These are phyloP conservation scores for Aspergillus steynii DNA, from an alignment of 495 filamentous ascomycete genomes.

Conservation along the genomic window DNA sequence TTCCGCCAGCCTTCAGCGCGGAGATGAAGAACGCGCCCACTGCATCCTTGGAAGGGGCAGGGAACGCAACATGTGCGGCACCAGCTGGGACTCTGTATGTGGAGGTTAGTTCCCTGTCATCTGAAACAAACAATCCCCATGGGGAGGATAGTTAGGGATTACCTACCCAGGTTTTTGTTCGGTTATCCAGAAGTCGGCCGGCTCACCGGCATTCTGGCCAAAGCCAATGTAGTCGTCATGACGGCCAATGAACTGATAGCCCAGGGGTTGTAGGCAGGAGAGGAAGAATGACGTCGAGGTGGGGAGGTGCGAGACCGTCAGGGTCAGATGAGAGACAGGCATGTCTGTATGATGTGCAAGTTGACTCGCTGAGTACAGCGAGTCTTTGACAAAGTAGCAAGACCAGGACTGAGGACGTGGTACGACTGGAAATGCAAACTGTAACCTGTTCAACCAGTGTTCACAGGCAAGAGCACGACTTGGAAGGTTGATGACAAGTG, in stretches of 20 bases:
- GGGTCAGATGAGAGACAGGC: conserved; percentile 59
- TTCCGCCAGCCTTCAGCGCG: conserved; percentile 58
- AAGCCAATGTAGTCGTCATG: conserved; percentile 57
- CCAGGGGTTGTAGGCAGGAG: conserved; percentile 70
- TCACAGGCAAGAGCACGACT: conserved; percentile 6
- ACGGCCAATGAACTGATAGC: conserved; percentile 65
- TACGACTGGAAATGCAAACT: background rate
- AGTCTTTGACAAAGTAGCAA: background rate
- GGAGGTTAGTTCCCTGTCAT: conserved; percentile 15
- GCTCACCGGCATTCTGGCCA: conserved; percentile 51
- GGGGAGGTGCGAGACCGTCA: conserved; percentile 73
- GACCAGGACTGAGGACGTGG: conserved; percentile 2
- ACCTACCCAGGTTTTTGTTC: conserved; percentile 56
- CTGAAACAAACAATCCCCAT: background rate
- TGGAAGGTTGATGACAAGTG: conserved; percentile 9
- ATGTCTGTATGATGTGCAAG: conserved; percentile 30
- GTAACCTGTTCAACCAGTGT: background rate
- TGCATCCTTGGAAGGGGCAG: conserved; percentile 51
- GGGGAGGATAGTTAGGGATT: background rate
- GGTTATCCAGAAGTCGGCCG: conserved; percentile 59
- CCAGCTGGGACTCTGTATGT: conserved; percentile 44
- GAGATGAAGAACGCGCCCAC: conserved; percentile 61
- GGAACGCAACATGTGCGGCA: conserved; percentile 60
- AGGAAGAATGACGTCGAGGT: conserved; percentile 81
- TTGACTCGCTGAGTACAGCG: conserved; percentile 11